A percentile compares a stretch with the other conserved stretches of the same genome.
phyloP scores from a whole-genome alignment of 768 basidiomycete species.

The Termitomyces sp. region DNA sequence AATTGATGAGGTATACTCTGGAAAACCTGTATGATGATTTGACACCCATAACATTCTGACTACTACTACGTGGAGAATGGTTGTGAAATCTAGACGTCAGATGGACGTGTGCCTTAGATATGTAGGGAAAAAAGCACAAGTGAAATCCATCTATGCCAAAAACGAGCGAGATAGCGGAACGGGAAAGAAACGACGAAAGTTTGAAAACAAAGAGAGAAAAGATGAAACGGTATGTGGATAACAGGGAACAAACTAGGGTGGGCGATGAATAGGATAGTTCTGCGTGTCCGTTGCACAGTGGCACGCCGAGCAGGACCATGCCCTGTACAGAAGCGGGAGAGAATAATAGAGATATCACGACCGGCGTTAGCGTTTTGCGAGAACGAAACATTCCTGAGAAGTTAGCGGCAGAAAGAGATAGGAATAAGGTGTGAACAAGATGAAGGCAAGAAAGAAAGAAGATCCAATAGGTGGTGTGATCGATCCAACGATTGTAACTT shows the following conservation, averaged over 20 bases:
- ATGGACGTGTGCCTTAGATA: conserved; percentile 12
- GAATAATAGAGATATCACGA: conserved; percentile 37
- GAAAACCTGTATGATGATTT: not conserved
- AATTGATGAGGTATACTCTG: not conserved
- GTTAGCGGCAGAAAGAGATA: conserved; percentile 3
- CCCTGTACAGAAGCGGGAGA: conserved; percentile 24
- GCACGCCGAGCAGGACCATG: conserved; percentile 38
- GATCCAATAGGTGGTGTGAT: not conserved
- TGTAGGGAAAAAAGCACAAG: not conserved
- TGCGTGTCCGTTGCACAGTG: conserved; percentile 81
- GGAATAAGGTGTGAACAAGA: conserved; percentile 3
- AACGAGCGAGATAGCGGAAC: not conserved
- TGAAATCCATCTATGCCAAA: not conserved
- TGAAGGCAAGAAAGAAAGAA: conserved; percentile 4
- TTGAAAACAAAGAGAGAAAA: not conserved
- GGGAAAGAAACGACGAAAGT: not conserved
- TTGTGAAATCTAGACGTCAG: conserved; percentile 11
- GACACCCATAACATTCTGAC: not conserved
- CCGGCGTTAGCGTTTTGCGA: conserved; percentile 32
- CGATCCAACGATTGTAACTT: not conserved
- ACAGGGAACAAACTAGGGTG: conserved; percentile 7
- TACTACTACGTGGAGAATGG: not conserved
- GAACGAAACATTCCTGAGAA: conserved; percentile 19
- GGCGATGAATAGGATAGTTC: conserved; percentile 31
- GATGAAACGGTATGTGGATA: not conserved